A percentile compares a stretch with the other conserved stretches of the same genome.
Conservation (phyloP, 176 grass and related monocot species). For the Musa schizocarpa region DNA sequence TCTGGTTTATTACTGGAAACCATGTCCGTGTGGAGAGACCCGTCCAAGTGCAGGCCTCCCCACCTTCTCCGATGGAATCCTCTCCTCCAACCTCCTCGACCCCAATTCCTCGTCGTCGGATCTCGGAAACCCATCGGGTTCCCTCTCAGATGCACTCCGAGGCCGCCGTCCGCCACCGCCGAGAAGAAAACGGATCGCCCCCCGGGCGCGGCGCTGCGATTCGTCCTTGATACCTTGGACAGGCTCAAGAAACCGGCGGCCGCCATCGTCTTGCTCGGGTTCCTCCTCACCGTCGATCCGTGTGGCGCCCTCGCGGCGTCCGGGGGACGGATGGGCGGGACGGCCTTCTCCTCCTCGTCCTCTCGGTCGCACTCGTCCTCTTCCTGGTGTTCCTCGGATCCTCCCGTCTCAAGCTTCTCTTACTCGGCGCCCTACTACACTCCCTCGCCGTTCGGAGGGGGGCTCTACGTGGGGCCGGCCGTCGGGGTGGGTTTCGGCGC, state of each 20-base stretch:
- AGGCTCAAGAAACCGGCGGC: slow-evolving; percentile 54
- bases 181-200: not conserved
- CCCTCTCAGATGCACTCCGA: not conserved
- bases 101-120: not conserved
- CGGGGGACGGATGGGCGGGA: slow-evolving; percentile 66
- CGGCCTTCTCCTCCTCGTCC: slow-evolving; percentile 50
- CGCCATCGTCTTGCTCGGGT: slow-evolving; percentile 48
- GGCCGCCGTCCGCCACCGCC: not conserved
- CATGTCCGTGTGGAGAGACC: not conserved
- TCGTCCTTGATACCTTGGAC: slow-evolving; percentile 35
- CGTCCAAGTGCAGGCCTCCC: not conserved
- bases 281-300: slow-evolving; percentile 45
- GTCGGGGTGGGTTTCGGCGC: slow-evolving; percentile 54
- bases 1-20: not conserved
- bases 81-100: not conserved
- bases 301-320: slow-evolving; percentile 55
- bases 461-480: slow-evolving; percentile 45
- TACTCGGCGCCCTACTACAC: slow-evolving; percentile 13
- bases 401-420: not conserved
- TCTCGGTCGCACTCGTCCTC: slow-evolving; percentile 28
- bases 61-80: not conserved
- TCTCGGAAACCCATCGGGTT: not conserved
- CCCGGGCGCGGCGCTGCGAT: slow-evolving; percentile 22
- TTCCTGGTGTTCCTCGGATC: not conserved
- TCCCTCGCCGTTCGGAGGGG: slow-evolving; percentile 48